Evolutionary conservation across 345 rosid genomes (phyloP).

Genomic region (Raphanus raphanistrum): DNA sequence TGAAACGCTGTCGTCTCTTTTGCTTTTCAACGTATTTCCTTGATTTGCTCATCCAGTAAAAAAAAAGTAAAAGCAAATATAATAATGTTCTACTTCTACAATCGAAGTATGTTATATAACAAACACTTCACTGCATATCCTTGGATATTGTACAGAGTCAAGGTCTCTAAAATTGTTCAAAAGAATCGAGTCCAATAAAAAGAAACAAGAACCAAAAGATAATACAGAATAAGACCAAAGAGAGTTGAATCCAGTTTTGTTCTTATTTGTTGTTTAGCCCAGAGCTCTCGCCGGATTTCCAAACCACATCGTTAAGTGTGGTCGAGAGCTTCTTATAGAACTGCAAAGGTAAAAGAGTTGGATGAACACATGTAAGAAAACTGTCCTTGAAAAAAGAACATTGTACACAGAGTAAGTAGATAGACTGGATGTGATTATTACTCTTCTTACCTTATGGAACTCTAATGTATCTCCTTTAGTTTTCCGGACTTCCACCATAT

Average conservation of each 20-base stretch:
- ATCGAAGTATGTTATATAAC: background rate
- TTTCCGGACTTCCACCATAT: slow-evolving; percentile 92
- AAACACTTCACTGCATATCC: background rate
- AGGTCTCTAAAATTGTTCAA: background rate
- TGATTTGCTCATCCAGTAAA: background rate
- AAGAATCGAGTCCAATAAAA: background rate
- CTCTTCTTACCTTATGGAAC: slow-evolving; percentile 76
- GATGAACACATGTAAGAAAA: background rate
- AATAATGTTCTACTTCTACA: background rate
- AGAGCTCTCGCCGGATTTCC: slow-evolving; percentile 96
- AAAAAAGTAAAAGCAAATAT: background rate
- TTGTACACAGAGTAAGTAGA: background rate
- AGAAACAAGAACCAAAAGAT: background rate
- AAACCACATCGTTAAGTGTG: slow-evolving; percentile 83
- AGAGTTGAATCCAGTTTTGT: background rate
- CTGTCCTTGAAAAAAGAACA: background rate
- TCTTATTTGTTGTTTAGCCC: slow-evolving; percentile 32
- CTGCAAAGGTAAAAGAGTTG: slow-evolving; percentile 43
- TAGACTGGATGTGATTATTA: background rate
- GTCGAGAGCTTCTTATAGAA: slow-evolving; percentile 89
- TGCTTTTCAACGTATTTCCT: background rate
- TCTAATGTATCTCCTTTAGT: slow-evolving; percentile 97
- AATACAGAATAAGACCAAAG: slow-evolving; percentile 13
- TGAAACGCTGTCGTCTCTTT: background rate
- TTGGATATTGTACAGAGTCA: background rate